Conservation (phyloP, 257 asterid species). For the Echium plantagineum region DNA sequence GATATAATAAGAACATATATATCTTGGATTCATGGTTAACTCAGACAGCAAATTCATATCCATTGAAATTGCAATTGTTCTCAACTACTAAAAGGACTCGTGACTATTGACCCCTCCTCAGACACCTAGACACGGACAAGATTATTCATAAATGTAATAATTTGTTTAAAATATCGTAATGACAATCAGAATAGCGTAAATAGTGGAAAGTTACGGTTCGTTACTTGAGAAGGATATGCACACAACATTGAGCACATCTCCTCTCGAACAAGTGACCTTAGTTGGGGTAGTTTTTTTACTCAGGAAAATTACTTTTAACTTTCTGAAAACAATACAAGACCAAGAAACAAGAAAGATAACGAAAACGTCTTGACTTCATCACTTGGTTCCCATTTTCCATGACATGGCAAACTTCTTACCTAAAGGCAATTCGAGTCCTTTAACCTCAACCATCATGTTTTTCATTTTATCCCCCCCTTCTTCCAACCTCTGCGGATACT, state of each 20-base stretch:
- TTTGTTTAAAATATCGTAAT: too few relatives aligned
- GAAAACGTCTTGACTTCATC: constrained; percentile 8
- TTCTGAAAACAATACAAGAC: not conserved
- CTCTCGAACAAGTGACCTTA: not conserved
- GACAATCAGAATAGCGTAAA: too few relatives aligned
- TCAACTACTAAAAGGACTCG: too few relatives aligned
- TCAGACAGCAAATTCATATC: too few relatives aligned
- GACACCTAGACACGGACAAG: not conserved
- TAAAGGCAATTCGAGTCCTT: constrained; percentile 57
- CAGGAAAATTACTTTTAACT: not conserved
- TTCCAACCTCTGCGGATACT: constrained; percentile 18
- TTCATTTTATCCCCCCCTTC: constrained; percentile 35
- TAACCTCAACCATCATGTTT: constrained; percentile 64
- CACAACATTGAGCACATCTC: not conserved
- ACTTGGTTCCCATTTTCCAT: constrained; percentile 64
- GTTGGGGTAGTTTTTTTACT: not conserved
- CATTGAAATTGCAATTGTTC: too few relatives aligned
- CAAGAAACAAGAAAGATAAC: not conserved
- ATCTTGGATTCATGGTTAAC: not conserved
- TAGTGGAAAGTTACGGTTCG: too few relatives aligned
- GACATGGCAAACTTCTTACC: constrained; percentile 71
- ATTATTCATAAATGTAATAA: too few relatives aligned
- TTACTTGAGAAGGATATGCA: not conserved
- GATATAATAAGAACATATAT: not conserved
- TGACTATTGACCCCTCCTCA: not conserved